Base-by-base conservation (phyloP, 331 rosid species). In the Telfairia occidentalis region DNA sequence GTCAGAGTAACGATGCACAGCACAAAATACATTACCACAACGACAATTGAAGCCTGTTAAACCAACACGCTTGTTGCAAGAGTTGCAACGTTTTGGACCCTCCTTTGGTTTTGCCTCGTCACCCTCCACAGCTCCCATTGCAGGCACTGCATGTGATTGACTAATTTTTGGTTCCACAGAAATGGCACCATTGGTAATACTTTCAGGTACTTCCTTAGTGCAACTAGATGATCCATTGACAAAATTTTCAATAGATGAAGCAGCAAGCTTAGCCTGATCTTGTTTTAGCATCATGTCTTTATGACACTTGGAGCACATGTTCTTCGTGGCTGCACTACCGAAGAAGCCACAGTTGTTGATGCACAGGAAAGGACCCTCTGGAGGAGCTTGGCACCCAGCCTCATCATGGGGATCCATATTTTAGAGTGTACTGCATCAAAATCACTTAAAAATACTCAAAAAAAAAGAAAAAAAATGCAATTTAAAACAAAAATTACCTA, bases 271-370 rank as follows among this genome's bases (percentile, higher is more conserved):
- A 24, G 91, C 90, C 85, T 90, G 96, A 82, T 92, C 98, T 79
- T 90, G 83, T 78, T 90, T 92, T 86, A 92, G 74, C 80, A 89
- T 82, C 82, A 87, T 75, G 78, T 90, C 96, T 84, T 88, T 92
- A 84, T 92, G 96, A 83, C 98, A 92, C 83, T 92, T 92, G 49
- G 98, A 92, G 80, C 98, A 92, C 98, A 92, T 90, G 80, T 92
- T 92, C 92, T 84, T 87, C 15, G 98, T 90, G 71, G 98, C 91
- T 21, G 91, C 87, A 23, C 98, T 90, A 52, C 96, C 98, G 24
- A 92, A 90, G 82, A 92, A 92, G 19, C 98, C 96, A 87, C 96
- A 92, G 72, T 90, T 90, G 86, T 92, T 92, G 81, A 90, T 15
- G 80, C 96, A 92, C 82, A 92, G 79, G 55, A 90, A 65, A 50